Percentiles rank a stretch among this genome's conserved stretches.
phyloP scores from a whole-genome alignment of 208 protist species.

The Trypanosoma grayi region DNA sequence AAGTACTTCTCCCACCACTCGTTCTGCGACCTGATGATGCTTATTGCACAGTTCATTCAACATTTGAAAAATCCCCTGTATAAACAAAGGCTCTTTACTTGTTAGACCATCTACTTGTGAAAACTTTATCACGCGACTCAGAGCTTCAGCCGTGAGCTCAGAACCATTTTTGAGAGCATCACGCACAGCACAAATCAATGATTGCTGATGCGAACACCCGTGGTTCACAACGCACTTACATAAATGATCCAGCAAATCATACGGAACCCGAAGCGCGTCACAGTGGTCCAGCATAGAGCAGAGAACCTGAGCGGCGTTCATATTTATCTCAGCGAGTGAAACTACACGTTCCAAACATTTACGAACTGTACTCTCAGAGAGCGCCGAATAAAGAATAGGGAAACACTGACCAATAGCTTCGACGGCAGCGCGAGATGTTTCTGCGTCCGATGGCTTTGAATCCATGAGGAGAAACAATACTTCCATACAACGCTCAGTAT shows the following conservation, averaged over 20 bases:
- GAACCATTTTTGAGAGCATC: constrained; percentile 12
- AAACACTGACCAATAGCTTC: constrained; percentile 8
- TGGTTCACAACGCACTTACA: background rate
- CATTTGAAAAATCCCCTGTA: constrained; percentile 8
- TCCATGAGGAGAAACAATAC: constrained; percentile 8
- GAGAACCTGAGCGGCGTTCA: constrained; percentile 2
- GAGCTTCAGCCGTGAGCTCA: background rate
- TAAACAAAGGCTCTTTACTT: constrained; percentile 2
- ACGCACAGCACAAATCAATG: constrained; percentile 13
- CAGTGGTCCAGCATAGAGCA: background rate
- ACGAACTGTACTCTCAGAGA: background rate
- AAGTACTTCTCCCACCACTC: background rate
- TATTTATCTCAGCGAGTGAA: constrained; percentile 2
- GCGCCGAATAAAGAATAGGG: background rate
- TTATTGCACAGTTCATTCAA: constrained; percentile 14
- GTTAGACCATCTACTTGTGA: background rate
- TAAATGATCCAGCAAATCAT: constrained; percentile 11
- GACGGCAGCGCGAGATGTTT: background rate
- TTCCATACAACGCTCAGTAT: constrained; percentile 1
- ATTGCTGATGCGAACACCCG: background rate
- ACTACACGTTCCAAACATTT: constrained; percentile 6
- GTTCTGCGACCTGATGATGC: background rate
- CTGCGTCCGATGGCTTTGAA: background rate
- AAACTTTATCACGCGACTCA: constrained; percentile 6
- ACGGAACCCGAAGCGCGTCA: background rate